Evolutionary conservation across 139 green algal genomes (phyloP).

Genomic region (Chlorella vulgaris): DNA sequence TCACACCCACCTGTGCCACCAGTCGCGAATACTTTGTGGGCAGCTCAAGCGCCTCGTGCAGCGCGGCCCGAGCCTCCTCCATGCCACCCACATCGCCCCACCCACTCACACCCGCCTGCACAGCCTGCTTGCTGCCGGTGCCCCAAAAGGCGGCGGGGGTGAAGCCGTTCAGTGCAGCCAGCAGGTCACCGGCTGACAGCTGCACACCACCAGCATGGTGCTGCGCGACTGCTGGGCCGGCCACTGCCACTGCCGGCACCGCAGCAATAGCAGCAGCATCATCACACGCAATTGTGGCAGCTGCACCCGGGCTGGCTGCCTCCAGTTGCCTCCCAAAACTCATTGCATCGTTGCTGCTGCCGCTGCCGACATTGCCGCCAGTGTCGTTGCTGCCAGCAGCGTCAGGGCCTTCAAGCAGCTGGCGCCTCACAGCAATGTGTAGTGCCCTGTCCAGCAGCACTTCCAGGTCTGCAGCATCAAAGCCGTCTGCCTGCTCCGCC

Average conservation of each 20-base stretch:
- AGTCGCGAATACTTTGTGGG: constrained; percentile 68
- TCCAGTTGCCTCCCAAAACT: no score
- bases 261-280: no score
- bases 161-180: constrained; percentile 61
- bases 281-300: no score
- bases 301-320: no score
- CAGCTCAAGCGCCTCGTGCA: constrained; percentile 87
- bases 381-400: not conserved
- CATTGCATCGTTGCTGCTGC: constrained; percentile 1
- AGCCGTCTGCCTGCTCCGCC: constrained; percentile 67
- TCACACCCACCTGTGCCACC: constrained; percentile 39
- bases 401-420: constrained; percentile 18
- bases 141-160: constrained; percentile 74
- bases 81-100: constrained; percentile 91
- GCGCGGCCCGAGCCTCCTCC: constrained; percentile 66
- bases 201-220: not conserved
- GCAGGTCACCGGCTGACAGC: constrained; percentile 48
- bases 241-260: no score
- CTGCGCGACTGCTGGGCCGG: not conserved
- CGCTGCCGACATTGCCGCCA: not conserved
- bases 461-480: constrained; percentile 73
- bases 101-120: constrained; percentile 49
- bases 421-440: constrained; percentile 50
- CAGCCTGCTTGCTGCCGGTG: constrained; percentile 21
- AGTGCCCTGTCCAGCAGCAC: constrained; percentile 75